Conservation (phyloP, 1,284 basidiomycete species). For the Cryptococcus floricola region DNA sequence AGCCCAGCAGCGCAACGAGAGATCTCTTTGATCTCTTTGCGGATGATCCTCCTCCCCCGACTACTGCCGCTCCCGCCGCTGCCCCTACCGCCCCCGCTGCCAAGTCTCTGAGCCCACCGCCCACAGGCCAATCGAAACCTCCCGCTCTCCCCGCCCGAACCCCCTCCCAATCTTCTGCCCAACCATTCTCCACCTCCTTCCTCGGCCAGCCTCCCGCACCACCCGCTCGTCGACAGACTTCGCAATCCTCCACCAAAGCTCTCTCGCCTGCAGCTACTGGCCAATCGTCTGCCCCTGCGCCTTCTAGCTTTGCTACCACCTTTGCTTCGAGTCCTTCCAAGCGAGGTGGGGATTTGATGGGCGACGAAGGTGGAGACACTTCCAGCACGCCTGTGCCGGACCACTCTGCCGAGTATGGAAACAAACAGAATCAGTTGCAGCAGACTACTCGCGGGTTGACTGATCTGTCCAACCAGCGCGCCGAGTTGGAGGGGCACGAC, state of each 20-base stretch:
- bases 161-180: constrained; percentile 3
- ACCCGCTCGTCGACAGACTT: constrained; percentile 20
- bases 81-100: constrained; percentile 7
- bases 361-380: constrained; percentile 35
- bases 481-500: constrained; percentile 43
- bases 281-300: constrained; percentile 20
- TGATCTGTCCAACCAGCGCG: constrained; percentile 38
- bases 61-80: constrained; percentile 8
- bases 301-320: not conserved
- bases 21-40: constrained; percentile 49
- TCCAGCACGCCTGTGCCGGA: constrained; percentile 41
- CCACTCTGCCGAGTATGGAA: constrained; percentile 67
- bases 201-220: constrained; percentile 29
- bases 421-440: constrained; percentile 73
- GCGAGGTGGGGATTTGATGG: constrained; percentile 36
- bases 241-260: constrained; percentile 3
- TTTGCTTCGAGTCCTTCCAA: not conserved
- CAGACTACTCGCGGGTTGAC: constrained; percentile 61
- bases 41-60: constrained; percentile 29
- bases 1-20: constrained; percentile 28
- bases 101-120: not conserved
- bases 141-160: constrained; percentile 6
- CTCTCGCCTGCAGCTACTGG: constrained; percentile 19
- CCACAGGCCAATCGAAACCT: not conserved
- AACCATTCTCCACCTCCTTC: constrained; percentile 17